Evolutionary conservation across 129 eudicot species (phyloP).

Genomic region (Arctium minus): DNA sequence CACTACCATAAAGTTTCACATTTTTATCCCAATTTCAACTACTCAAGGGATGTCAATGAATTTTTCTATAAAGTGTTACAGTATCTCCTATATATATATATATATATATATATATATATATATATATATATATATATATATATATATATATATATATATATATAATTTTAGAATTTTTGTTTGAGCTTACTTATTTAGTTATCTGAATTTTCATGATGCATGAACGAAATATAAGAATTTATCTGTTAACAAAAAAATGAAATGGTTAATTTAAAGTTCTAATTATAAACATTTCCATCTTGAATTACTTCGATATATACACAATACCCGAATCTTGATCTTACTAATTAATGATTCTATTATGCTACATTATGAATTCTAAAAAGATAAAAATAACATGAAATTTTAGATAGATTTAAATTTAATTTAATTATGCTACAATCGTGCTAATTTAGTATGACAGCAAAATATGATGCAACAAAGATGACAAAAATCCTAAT

Average conservation of each 20-base stretch:
- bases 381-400: background rate
- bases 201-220: conserved; percentile 8
- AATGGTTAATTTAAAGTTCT: background rate
- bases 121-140: background rate
- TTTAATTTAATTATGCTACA: background rate
- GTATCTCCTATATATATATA: background rate
- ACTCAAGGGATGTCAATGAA: conserved; percentile 26
- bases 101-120: background rate
- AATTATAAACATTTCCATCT: background rate
- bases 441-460: background rate
- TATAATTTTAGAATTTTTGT: background rate
- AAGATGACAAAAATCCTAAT: background rate
- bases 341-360: background rate
- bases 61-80: conserved; percentile 14
- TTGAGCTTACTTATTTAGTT: background rate
- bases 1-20: conserved; percentile 33
- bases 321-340: background rate
- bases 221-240: background rate
- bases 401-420: background rate
- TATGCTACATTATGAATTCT: background rate
- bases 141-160: background rate
- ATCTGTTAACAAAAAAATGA: background rate
- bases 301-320: background rate
- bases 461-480: background rate
- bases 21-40: conserved; percentile 25